These are phyloP conservation scores for Bimuria novae-zelandiae DNA, from an alignment of 2,329 filamentous ascomycete genomes.

Conservation along the genomic window DNA sequence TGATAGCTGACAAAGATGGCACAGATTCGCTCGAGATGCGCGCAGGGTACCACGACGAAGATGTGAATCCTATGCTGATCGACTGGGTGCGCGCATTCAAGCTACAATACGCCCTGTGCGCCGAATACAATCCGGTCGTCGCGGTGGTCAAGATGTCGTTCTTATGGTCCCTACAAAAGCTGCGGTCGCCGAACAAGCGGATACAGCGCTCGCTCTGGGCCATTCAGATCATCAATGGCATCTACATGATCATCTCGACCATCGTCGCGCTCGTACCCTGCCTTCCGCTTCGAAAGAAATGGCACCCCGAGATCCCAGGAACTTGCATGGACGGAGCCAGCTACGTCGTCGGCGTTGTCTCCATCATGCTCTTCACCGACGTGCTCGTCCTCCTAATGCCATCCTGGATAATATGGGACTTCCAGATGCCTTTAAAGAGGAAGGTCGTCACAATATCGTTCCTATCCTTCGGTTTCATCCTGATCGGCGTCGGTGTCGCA, in stretches of 20 bases:
- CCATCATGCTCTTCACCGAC: slow-evolving; percentile 24
- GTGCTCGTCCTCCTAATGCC: slow-evolving; percentile 26
- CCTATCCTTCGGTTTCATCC: slow-evolving; percentile 13
- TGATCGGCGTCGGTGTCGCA: slow-evolving; percentile 23
- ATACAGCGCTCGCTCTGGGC: slow-evolving; percentile 21
- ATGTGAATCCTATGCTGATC: slow-evolving; percentile 11
- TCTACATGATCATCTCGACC: slow-evolving; percentile 18
- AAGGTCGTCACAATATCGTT: slow-evolving; percentile 25
- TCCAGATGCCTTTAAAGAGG: slow-evolving; percentile 23
- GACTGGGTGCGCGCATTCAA: slow-evolving; percentile 7
- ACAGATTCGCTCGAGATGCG: slow-evolving; percentile 17
- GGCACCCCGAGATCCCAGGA: slow-evolving; percentile 21
- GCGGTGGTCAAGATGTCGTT: slow-evolving; percentile 27
- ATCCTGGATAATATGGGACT: slow-evolving; percentile 30
- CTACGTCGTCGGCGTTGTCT: slow-evolving; percentile 18
- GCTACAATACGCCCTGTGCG: slow-evolving; percentile 22
- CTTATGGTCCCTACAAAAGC: slow-evolving; percentile 26
- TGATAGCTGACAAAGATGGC: background rate
- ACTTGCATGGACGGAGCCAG: slow-evolving; percentile 15
- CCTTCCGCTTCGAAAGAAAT: slow-evolving; percentile 19
- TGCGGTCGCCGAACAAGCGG: slow-evolving; percentile 20
- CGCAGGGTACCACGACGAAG: slow-evolving; percentile 21
- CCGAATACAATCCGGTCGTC: slow-evolving; percentile 26
- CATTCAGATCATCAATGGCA: slow-evolving; percentile 22
- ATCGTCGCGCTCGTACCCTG: slow-evolving; percentile 20